A percentile compares a stretch with the other conserved stretches of the same genome.
These are phyloP conservation scores for Cornus kousa DNA, from an alignment of 148 eudicot genomes.

Conservation along the genomic window DNA sequence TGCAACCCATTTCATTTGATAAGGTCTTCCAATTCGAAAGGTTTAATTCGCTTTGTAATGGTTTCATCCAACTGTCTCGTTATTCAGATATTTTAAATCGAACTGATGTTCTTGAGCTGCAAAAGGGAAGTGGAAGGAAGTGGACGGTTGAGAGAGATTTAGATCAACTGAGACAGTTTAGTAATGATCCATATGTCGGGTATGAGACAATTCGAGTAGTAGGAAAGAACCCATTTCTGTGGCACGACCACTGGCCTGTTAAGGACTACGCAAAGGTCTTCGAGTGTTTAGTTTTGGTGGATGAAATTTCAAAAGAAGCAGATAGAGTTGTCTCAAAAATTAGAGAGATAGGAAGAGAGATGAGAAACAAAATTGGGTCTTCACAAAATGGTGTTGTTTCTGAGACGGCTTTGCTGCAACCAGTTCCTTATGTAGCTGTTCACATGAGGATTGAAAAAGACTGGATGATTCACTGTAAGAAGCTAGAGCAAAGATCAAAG, in stretches of 20 bases:
- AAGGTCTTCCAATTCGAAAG: slow-evolving; percentile 65
- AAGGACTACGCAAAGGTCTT: slow-evolving; percentile 81
- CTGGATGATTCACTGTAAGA: slow-evolving; percentile 98
- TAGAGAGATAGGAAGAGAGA: slow-evolving; percentile 46
- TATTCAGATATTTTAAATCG: slow-evolving; percentile 53
- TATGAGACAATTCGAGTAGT: slow-evolving; percentile 56
- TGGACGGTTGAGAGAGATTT: slow-evolving; percentile 85
- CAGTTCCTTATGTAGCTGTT: slow-evolving; percentile 70
- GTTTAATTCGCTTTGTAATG: slow-evolving; percentile 72
- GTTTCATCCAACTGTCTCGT: slow-evolving; percentile 68
- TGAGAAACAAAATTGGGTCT: slow-evolving; percentile 3
- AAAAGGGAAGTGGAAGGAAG: slow-evolving; percentile 89
- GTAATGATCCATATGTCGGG: slow-evolving; percentile 39
- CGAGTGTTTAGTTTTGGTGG: slow-evolving; percentile 79
- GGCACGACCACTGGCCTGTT: slow-evolving; percentile 99
- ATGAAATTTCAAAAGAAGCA: slow-evolving; percentile 71
- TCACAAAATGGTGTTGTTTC: slow-evolving; percentile 10
- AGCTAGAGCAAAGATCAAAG: slow-evolving; percentile 63
- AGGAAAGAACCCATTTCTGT: slow-evolving; percentile 91
- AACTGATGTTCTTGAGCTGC: slow-evolving; percentile 50
- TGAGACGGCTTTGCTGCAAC: slow-evolving; percentile 9
- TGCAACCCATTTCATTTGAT: slow-evolving; percentile 74
- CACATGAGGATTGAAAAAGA: slow-evolving; percentile 98
- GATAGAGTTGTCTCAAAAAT: slow-evolving; percentile 70
- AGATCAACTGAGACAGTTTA: slow-evolving; percentile 61